phyloP scores from a whole-genome alignment of 345 rosid species.

The Citrus cavaleriei region DNA sequence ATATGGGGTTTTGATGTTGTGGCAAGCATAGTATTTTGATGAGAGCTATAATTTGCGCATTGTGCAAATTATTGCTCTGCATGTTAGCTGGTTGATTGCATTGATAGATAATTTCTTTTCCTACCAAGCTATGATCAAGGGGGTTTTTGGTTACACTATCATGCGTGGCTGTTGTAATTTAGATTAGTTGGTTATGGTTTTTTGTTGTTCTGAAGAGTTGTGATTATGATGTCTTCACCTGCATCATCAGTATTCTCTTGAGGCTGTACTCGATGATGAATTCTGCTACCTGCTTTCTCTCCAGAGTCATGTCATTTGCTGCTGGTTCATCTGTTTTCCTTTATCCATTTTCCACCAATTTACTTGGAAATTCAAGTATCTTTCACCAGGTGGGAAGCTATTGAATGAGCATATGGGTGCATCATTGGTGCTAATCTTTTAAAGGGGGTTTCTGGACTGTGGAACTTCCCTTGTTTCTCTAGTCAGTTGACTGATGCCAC shows the following conservation, averaged over 20 bases:
- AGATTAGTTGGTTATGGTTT: neutral
- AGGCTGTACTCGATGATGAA: neutral
- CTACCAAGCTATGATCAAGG: neutral
- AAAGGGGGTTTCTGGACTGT: neutral
- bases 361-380: neutral
- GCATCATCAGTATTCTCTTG: neutral
- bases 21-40: neutral
- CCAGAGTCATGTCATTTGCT: neutral
- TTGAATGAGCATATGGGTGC: neutral
- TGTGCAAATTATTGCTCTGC: neutral
- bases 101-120: neutral
- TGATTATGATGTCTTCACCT: neutral
- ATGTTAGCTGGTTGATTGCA: slow-evolving; percentile 6
- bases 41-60: neutral
- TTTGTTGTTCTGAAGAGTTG: slow-evolving; percentile 9
- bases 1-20: neutral
- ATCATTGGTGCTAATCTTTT: neutral
- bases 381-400: neutral
- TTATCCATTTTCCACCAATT: neutral
- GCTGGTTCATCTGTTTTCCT: neutral
- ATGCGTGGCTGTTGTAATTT: neutral
- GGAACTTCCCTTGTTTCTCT: neutral
- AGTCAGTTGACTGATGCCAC: slow-evolving; percentile 1
- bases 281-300: neutral
- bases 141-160: slow-evolving; percentile 15